These are phyloP conservation scores for Drosera capensis DNA, from an alignment of 148 eudicot genomes.

Conservation along the genomic window DNA sequence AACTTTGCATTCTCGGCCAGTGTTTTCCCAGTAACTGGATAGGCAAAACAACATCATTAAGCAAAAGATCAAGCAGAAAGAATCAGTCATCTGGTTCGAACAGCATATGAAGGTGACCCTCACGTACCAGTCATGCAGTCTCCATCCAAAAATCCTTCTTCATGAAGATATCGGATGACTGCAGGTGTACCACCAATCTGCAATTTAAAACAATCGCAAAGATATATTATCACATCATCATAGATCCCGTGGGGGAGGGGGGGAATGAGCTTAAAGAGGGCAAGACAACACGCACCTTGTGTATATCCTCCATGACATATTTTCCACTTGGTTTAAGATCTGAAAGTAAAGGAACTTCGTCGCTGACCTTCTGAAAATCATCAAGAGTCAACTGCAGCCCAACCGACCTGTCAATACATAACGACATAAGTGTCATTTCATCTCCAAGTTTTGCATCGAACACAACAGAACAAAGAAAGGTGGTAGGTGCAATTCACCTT, in stretches of 20 bases:
- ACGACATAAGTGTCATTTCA: neutral
- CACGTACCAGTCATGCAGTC: conserved; percentile 83
- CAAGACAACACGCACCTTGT: conserved; percentile 42
- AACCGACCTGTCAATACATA: conserved; percentile 54
- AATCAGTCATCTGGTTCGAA: neutral
- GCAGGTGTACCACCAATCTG: conserved; percentile 99
- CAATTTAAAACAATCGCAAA: conserved; percentile 3
- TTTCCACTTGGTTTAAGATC: conserved; percentile 99
- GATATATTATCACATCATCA: no score
- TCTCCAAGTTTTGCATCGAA: neutral
- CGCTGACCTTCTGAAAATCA: conserved; percentile 95
- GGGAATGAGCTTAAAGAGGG: neutral
- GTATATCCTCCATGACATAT: conserved; percentile 94
- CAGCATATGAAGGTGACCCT: conserved; percentile 3
- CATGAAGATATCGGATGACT: conserved; percentile 62
- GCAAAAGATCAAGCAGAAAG: neutral
- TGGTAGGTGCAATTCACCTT: conserved; percentile 27
- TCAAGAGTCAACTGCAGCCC: conserved; percentile 63
- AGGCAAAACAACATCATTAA: conserved; percentile 2
- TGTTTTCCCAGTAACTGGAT: conserved; percentile 81
- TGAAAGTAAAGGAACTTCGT: conserved; percentile 81
- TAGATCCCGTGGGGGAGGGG: no score
- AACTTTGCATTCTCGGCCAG: conserved; percentile 88
- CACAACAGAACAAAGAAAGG: neutral
- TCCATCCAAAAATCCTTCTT: conserved; percentile 72